Evolutionary conservation across 257 asterid genomes (phyloP).

Genomic region (Jacaranda mimosifolia): DNA sequence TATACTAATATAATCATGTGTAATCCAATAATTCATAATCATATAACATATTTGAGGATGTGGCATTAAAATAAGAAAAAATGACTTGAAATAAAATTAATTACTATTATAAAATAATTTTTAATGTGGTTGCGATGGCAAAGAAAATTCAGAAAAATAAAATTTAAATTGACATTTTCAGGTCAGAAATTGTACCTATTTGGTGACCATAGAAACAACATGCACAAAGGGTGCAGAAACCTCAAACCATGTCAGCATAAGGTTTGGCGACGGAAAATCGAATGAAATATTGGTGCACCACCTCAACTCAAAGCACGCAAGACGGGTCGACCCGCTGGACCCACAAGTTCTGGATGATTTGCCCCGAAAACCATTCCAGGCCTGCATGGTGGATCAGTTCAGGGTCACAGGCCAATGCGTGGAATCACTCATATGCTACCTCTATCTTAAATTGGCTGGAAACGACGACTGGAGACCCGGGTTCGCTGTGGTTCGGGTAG

Average conservation of each 20-base stretch:
- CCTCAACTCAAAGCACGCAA: slow-evolving; percentile 55
- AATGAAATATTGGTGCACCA: slow-evolving; percentile 50
- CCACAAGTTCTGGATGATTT: slow-evolving; percentile 57
- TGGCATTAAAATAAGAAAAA: too few relatives aligned
- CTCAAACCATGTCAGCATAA: slow-evolving; percentile 49
- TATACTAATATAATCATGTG: too few relatives aligned
- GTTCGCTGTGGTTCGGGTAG: slow-evolving; percentile 41
- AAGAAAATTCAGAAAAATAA: not conserved
- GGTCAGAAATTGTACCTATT: slow-evolving; percentile 50
- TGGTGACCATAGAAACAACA: slow-evolving; percentile 52
- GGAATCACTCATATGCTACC: slow-evolving; percentile 51
- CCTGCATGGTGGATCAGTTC: slow-evolving; percentile 56
- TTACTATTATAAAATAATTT: not conserved
- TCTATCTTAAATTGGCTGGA: slow-evolving; percentile 50
- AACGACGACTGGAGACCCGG: slow-evolving; percentile 61
- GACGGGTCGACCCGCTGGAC: slow-evolving; percentile 55
- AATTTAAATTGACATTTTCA: slow-evolving; percentile 10
- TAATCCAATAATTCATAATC: too few relatives aligned
- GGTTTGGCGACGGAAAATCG: slow-evolving; percentile 59
- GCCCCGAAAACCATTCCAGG: slow-evolving; percentile 58
- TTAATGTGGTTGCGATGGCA: not conserved
- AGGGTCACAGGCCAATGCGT: slow-evolving; percentile 49
- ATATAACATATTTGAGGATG: too few relatives aligned
- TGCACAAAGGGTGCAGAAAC: slow-evolving; percentile 57
- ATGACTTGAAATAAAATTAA: too few relatives aligned